phyloP scores from a whole-genome alignment of 2,329 filamentous ascomycete species.

The Huntiella abstrusa region DNA sequence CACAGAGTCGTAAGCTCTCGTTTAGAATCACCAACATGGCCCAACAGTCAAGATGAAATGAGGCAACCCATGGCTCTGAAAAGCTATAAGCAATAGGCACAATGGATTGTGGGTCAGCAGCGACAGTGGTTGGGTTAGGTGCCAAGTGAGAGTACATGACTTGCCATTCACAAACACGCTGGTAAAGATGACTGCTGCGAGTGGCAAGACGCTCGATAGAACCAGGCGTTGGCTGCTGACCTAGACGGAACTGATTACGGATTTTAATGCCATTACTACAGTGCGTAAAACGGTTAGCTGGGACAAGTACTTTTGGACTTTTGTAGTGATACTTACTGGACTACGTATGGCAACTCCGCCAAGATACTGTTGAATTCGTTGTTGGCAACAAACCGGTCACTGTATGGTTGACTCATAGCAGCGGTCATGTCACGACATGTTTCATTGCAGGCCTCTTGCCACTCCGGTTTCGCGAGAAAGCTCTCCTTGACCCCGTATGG shows the following conservation, averaged over 20 bases:
- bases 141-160: constrained; percentile 11
- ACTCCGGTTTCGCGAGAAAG: constrained; percentile 20
- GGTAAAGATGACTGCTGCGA: constrained; percentile 16
- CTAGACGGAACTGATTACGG: constrained; percentile 16
- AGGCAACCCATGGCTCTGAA: constrained; percentile 18
- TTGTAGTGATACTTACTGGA: not conserved
- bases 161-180: constrained; percentile 18
- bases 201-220: constrained; percentile 14
- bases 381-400: constrained; percentile 12
- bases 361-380: constrained; percentile 20
- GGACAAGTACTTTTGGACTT: not conserved
- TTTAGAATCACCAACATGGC: constrained; percentile 23
- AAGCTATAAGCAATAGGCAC: constrained; percentile 19
- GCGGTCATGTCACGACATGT: not conserved
- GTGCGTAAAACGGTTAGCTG: not conserved
- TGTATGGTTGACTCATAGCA: not conserved
- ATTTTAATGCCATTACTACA: constrained; percentile 16
- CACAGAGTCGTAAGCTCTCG: constrained; percentile 20
- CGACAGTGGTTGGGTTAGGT: constrained; percentile 15
- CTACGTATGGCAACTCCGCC: constrained; percentile 15
- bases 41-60: constrained; percentile 21
- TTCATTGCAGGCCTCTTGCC: constrained; percentile 17
- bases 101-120: constrained; percentile 16
- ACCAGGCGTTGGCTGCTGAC: constrained; percentile 17
- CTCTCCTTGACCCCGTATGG: constrained; percentile 16